A percentile compares a stretch with the other conserved stretches of the same genome.
Evolutionary conservation across 768 basidiomycete species (phyloP).

Genomic region (Psilocybe subaeruginosa): DNA sequence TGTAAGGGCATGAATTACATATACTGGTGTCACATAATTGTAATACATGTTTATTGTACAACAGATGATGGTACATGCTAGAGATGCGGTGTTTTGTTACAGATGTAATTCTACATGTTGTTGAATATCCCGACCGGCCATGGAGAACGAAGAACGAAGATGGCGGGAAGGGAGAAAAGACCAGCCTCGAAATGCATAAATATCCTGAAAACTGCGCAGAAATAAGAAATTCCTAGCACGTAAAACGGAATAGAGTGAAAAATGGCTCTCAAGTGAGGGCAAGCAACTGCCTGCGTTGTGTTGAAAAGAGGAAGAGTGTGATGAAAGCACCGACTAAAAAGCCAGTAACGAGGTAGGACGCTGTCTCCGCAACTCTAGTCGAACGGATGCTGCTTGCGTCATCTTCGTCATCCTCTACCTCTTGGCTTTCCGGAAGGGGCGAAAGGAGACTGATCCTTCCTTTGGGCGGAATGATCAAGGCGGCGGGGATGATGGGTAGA

Average conservation of each 20-base stretch:
- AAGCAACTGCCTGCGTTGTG: conserved; percentile 35
- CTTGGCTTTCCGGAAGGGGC: conserved; percentile 8
- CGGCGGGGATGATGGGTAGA: conserved; percentile 3
- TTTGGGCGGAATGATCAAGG: conserved; percentile 20
- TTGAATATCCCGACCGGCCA: background rate
- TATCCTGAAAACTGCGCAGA: background rate
- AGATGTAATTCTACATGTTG: background rate
- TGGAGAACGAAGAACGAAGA: background rate
- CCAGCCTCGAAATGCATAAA: conserved; percentile 11
- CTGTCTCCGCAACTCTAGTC: conserved; percentile 32
- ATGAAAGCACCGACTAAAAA: conserved; percentile 48
- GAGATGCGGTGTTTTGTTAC: background rate
- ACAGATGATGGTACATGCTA: conserved; percentile 4
- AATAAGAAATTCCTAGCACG: background rate
- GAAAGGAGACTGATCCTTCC: conserved; percentile 16
- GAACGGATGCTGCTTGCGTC: conserved; percentile 13
- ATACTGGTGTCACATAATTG: background rate
- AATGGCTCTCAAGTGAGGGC: conserved; percentile 25
- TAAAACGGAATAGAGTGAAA: background rate
- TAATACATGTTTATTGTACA: background rate
- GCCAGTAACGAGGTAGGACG: conserved; percentile 49
- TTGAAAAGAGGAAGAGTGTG: conserved; percentile 33
- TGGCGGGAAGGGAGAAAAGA: background rate
- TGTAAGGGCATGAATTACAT: conserved; percentile 11
- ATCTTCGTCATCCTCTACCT: conserved; percentile 14